phyloP scores from a whole-genome alignment of 2,329 filamentous ascomycete species.

The Penicillium sp. region DNA sequence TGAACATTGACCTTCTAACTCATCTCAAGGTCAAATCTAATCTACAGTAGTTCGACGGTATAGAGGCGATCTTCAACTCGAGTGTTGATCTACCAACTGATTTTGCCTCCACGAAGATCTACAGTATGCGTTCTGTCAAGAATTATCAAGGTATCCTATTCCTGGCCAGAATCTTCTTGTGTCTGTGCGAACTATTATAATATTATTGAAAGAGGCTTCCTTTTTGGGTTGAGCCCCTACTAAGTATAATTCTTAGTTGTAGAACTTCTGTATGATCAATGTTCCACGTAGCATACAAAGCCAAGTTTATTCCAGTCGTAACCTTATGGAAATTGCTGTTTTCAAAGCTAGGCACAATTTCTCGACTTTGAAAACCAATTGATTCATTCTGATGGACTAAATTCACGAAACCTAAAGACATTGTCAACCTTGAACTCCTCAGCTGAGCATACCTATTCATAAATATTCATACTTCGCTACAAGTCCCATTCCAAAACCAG shows the following conservation, averaged over 20 bases:
- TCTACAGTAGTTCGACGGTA: background rate
- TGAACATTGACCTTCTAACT: background rate
- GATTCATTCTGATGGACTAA: background rate
- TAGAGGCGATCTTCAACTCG: background rate
- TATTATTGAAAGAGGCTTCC: background rate
- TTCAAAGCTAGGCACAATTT: too few relatives aligned
- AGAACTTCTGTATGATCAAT: background rate
- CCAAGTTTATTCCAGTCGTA: background rate
- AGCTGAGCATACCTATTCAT: background rate
- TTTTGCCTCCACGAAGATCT: background rate
- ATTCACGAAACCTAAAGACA: background rate
- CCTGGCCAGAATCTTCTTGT: background rate
- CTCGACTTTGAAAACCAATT: background rate
- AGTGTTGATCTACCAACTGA: background rate
- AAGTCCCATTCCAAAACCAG: background rate
- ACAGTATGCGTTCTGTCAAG: background rate
- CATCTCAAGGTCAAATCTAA: background rate
- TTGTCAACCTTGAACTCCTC: background rate
- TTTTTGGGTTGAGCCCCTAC: background rate
- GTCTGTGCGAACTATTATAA: background rate
- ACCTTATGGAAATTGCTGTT: too few relatives aligned
- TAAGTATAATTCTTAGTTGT: background rate
- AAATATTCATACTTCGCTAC: background rate
- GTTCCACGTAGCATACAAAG: background rate
- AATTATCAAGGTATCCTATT: background rate